Percentiles rank a stretch among this genome's conserved stretches.
Conservation (phyloP, 495 filamentous ascomycete genomes). For the Endocarpon pusillum region DNA sequence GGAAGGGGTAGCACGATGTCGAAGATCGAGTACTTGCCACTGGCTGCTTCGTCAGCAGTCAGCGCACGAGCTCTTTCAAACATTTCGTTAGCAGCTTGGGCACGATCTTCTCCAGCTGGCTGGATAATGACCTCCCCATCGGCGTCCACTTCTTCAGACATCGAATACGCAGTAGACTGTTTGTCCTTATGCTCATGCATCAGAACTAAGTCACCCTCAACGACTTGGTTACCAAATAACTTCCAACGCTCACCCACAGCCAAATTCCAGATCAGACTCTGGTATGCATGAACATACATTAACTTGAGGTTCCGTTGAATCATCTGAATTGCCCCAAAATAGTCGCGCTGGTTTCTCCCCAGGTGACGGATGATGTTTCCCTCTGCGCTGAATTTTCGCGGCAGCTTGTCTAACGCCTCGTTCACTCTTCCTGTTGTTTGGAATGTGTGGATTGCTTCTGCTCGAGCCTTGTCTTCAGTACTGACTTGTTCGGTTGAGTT, state of each 20-base stretch:
- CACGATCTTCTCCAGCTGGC: constrained; percentile 38
- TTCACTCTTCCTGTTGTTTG: constrained; percentile 32
- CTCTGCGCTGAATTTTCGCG: constrained; percentile 70
- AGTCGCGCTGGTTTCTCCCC: constrained; percentile 37
- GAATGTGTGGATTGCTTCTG: constrained; percentile 58
- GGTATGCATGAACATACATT: constrained; percentile 96
- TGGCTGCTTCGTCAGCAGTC: constrained; percentile 58
- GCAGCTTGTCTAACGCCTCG: constrained; percentile 49
- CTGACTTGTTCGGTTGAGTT: constrained; percentile 26
- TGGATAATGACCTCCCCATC: constrained; percentile 51
- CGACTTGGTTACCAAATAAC: constrained; percentile 46
- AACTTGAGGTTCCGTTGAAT: constrained; percentile 64
- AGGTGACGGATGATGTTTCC: constrained; percentile 59
- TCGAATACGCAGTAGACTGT: constrained; percentile 11
- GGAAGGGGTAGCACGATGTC: constrained; percentile 91
- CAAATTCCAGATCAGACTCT: constrained; percentile 83
- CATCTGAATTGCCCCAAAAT: constrained; percentile 54
- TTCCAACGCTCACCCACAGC: constrained; percentile 66
- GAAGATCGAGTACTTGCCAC: constrained; percentile 63
- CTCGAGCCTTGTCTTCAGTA: constrained; percentile 59
- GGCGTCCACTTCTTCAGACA: constrained; percentile 36
- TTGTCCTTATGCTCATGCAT: constrained; percentile 33
- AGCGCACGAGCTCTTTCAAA: constrained; percentile 64
- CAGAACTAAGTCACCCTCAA: constrained; percentile 78
- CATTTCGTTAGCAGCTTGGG: constrained; percentile 34